A percentile compares a stretch with the other conserved stretches of the same genome.
phyloP scores from a whole-genome alignment of 768 basidiomycete species.

The Trametes meyenii region DNA sequence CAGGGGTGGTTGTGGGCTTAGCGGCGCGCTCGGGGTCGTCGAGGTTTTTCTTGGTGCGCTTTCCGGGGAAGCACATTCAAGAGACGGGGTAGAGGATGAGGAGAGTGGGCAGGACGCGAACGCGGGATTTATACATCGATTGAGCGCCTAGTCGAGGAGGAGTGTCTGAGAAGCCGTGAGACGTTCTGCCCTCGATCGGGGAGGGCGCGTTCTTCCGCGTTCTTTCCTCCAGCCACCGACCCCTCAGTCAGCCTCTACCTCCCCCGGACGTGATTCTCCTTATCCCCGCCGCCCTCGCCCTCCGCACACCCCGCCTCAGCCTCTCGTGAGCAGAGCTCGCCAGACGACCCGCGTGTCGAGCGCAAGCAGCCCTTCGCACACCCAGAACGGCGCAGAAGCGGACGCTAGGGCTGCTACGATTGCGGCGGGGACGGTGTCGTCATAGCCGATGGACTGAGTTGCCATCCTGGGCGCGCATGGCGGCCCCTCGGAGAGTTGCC shows the following conservation, averaged over 20 bases:
- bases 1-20: constrained; percentile 6
- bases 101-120: background rate
- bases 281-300: constrained; percentile 2
- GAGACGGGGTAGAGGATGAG: background rate
- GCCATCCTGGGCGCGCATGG: background rate
- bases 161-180: constrained; percentile 15
- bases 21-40: constrained; percentile 13
- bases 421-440: background rate
- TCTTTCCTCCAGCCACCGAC: constrained; percentile 7
- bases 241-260: background rate
- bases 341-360: too few species aligned
- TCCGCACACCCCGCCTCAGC: background rate
- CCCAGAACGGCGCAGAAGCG: too few species aligned
- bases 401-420: too few species aligned
- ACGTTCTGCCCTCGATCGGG: constrained; percentile 22
- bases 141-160: constrained; percentile 7
- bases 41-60: constrained; percentile 24
- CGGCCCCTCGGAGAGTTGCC: constrained; percentile 4
- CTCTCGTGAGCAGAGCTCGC: background rate
- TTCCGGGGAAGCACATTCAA: constrained; percentile 30
- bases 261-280: background rate
- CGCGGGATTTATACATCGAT: constrained; percentile 14
- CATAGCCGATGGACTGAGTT: background rate
- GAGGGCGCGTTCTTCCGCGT: constrained; percentile 8
- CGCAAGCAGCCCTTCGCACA: too few species aligned